Evolutionary conservation across 1,284 basidiomycete genomes (phyloP), one percentile per base, ranked within the genome.

Genomic region (Phylloporus sp.): DNA sequence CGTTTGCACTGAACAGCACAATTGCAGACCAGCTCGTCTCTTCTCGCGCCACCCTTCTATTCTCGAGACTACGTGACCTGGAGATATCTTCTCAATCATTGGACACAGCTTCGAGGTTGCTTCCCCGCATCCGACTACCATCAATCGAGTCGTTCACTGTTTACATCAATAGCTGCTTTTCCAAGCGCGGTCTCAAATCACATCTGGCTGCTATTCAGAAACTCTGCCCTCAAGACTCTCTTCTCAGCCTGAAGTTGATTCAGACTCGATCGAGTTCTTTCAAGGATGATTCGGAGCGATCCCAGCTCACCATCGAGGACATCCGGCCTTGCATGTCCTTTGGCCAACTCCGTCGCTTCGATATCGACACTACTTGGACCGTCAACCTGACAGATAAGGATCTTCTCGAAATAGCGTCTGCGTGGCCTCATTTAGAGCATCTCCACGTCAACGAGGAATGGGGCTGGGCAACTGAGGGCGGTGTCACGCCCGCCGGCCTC

Each of bases 361-460:
- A 72, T 12, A 56, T 73, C 60, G 66, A 72, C 55, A 72, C 39
- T 10, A 43, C 63, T 4, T 74, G 60, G 49, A 62, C 55, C 6
- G 65, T 75, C 15, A 52, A 61, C 27, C 47, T 73, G 60, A 58
- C 56, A 3, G 67, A 75, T 27, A 11, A 59, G 4, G 67, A 74
- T 53, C 45, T 75, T 20, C 45, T 72, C 35, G 58, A 56, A 17
- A 35, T 75, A 41, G 64, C 70, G 0, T 65, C 72, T 17, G 66
- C 70, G 11, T 73, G 72, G 66, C 74, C 72, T 8, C 63, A 37
- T n/a, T 59, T 75, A 5, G 70, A 73, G 49, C 37, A 52, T 17
- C 65, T 75, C 20, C 62, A 70, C 58, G 64, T 73, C 17, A 73
- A 73, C 37, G 62, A 72, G 43, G 70, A 70, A 15, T 73, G 72